These are phyloP conservation scores for Nemania sp. DNA, from an alignment of 2,329 filamentous ascomycete species.

Conservation along the genomic window DNA sequence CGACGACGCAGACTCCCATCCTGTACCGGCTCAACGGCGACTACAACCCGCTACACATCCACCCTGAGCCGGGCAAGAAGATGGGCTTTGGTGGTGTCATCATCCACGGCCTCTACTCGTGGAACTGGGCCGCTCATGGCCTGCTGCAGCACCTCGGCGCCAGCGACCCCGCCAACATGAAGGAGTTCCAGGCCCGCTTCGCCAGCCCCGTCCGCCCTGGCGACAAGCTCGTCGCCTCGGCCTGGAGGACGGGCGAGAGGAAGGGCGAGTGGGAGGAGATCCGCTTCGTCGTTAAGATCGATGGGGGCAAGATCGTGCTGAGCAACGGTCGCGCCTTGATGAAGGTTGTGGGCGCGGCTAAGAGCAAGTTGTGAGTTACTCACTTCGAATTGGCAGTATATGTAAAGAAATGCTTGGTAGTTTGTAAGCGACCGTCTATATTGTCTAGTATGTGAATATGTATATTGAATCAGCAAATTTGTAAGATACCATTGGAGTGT, in stretches of 20 bases:
- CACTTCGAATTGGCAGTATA: no score
- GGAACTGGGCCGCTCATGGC: constrained; percentile 77
- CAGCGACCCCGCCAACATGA: constrained; percentile 78
- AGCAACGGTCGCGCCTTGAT: constrained; percentile 85
- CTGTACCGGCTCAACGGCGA: constrained; percentile 88
- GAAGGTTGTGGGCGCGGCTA: constrained; percentile 59
- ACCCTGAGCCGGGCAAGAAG: constrained; percentile 79
- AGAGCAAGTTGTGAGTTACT: constrained; percentile 69
- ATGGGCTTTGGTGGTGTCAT: constrained; percentile 92
- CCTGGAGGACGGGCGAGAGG: constrained; percentile 74
- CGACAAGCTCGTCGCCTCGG: constrained; percentile 78
- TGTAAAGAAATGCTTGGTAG: constrained; percentile 4
- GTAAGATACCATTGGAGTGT: no score
- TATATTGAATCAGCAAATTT: background rate
- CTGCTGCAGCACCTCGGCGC: constrained; percentile 74
- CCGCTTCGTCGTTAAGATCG: constrained; percentile 76
- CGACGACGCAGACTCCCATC: constrained; percentile 70
- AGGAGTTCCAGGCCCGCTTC: constrained; percentile 87
- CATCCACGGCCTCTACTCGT: constrained; percentile 86
- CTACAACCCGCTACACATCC: constrained; percentile 91
- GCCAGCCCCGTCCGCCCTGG: constrained; percentile 82
- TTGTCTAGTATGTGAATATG: background rate
- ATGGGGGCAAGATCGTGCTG: constrained; percentile 80
- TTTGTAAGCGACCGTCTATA: background rate
- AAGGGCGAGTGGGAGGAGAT: constrained; percentile 79